Evolutionary conservation across 2,329 filamentous ascomycete genomes (phyloP).

Genomic region (Ophiocordyceps sinensis): DNA sequence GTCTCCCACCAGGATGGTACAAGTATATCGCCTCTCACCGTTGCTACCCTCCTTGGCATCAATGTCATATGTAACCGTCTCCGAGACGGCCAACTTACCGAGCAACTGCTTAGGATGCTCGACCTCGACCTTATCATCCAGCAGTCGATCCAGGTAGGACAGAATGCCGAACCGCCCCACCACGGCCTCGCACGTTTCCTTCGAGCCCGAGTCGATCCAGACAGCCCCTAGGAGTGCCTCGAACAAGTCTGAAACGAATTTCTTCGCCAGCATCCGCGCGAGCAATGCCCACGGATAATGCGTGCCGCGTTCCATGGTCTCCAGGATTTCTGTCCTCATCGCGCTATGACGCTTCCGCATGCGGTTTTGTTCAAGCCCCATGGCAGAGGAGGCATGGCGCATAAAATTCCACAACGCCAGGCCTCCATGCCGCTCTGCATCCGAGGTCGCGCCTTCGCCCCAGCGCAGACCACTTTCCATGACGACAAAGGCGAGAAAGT

Average conservation of each 20-base stretch:
- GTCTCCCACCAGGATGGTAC: slow-evolving; percentile 34
- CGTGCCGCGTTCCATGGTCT: slow-evolving; percentile 31
- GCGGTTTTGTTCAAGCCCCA: slow-evolving; percentile 30
- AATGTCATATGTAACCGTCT: slow-evolving; percentile 39
- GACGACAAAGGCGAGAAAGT: slow-evolving; percentile 64
- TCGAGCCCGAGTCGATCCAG: slow-evolving; percentile 61
- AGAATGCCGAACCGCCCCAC: slow-evolving; percentile 52
- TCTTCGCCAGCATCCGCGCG: slow-evolving; percentile 48
- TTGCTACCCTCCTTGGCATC: slow-evolving; percentile 9
- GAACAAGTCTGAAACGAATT: slow-evolving; percentile 73
- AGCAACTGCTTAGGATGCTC: slow-evolving; percentile 55
- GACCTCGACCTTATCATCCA: slow-evolving; percentile 43
- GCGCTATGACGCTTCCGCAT: slow-evolving; percentile 29
- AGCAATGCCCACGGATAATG: slow-evolving; percentile 69
- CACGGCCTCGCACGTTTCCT: slow-evolving; percentile 44
- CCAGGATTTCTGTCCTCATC: slow-evolving; percentile 32
- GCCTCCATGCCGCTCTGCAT: slow-evolving; percentile 5
- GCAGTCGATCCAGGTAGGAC: slow-evolving; percentile 42
- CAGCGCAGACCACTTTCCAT: slow-evolving; percentile 29
- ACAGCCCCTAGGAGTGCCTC: slow-evolving; percentile 72
- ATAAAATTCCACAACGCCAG: slow-evolving; percentile 56
- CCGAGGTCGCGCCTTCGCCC: slow-evolving; percentile 8
- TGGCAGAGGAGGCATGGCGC: slow-evolving; percentile 35
- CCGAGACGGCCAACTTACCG: slow-evolving; percentile 37
- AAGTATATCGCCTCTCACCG: slow-evolving; percentile 20